phyloP scores from a whole-genome alignment of 768 basidiomycete genomes.

The Tulasnella sp. region DNA sequence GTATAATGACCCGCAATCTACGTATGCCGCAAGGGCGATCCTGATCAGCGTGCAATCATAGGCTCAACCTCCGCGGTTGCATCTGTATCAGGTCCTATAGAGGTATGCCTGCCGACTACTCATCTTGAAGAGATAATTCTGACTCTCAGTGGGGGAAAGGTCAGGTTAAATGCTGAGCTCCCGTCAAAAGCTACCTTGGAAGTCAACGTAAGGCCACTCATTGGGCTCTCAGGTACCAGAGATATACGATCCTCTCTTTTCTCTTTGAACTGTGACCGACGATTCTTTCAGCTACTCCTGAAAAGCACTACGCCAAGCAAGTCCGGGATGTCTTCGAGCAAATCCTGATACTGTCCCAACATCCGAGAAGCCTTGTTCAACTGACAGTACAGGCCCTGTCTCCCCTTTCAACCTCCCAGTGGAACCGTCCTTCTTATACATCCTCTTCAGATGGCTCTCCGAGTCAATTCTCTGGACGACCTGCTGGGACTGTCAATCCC shows the following conservation, averaged over 20 bases:
- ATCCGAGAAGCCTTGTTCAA: slow-evolving; percentile 65
- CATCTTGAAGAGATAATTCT: not conserved
- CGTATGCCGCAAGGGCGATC: not conserved
- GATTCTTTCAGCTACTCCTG: slow-evolving; percentile 36
- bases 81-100: slow-evolving; percentile 72
- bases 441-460: not conserved
- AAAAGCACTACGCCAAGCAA: slow-evolving; percentile 44
- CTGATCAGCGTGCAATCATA: slow-evolving; percentile 8
- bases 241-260: not conserved
- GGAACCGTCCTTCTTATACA: slow-evolving; percentile 14
- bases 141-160: slow-evolving; percentile 19
- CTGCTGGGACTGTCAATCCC: slow-evolving; percentile 20
- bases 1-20: not conserved
- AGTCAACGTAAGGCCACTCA: slow-evolving; percentile 56
- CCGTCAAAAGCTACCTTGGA: slow-evolving; percentile 67
- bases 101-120: slow-evolving; percentile 22
- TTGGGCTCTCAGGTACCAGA: slow-evolving; percentile 41
- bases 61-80: slow-evolving; percentile 42
- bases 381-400: slow-evolving; percentile 58
- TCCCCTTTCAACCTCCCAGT: slow-evolving; percentile 12
- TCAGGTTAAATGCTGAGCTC: slow-evolving; percentile 53
- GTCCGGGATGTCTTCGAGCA: slow-evolving; percentile 50
- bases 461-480: not conserved
- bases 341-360: slow-evolving; percentile 48
- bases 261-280: not conserved